Conservation (phyloP, 2,329 filamentous ascomycete genomes). For the Allantophomopsis cytisporea region DNA sequence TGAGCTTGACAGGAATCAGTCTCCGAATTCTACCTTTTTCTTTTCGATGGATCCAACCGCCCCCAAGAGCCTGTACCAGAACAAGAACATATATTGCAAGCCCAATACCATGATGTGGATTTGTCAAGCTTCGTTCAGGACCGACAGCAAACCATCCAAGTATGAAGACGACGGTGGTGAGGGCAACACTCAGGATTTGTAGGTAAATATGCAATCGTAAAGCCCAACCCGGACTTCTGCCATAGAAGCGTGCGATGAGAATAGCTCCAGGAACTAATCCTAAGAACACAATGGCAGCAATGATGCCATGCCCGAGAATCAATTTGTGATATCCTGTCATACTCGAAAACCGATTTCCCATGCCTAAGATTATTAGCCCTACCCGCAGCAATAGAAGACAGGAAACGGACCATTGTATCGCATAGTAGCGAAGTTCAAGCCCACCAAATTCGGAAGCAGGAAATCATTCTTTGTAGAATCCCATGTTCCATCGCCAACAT, state of each 20-base stretch:
- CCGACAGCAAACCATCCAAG: slow-evolving; percentile 72
- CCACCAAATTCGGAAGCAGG: slow-evolving; percentile 62
- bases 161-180: slow-evolving; percentile 59
- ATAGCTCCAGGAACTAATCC: slow-evolving; percentile 62
- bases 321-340: slow-evolving; percentile 57
- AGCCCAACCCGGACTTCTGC: slow-evolving; percentile 43
- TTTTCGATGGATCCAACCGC: slow-evolving; percentile 38
- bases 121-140: slow-evolving; percentile 54
- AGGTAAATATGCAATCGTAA: slow-evolving; percentile 62
- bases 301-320: slow-evolving; percentile 56
- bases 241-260: slow-evolving; percentile 59
- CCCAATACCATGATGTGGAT: slow-evolving; percentile 77
- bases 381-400: background rate
- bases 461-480: slow-evolving; percentile 66
- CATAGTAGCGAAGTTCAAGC: slow-evolving; percentile 70
- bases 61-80: slow-evolving; percentile 56
- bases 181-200: slow-evolving; percentile 52
- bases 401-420: slow-evolving; percentile 59
- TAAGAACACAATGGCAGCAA: slow-evolving; percentile 63
- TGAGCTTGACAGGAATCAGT: slow-evolving; percentile 17
- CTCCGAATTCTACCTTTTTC: slow-evolving; percentile 28
- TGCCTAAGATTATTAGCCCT: slow-evolving; percentile 35
- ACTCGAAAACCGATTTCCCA: slow-evolving; percentile 67
- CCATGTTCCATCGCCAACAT: slow-evolving; percentile 75
- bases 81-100: slow-evolving; percentile 65